Evolutionary conservation across 2,329 filamentous ascomycete species (phyloP), one percentile per base, ranked within the genome.

Genomic region (Xylariaceae sp.): DNA sequence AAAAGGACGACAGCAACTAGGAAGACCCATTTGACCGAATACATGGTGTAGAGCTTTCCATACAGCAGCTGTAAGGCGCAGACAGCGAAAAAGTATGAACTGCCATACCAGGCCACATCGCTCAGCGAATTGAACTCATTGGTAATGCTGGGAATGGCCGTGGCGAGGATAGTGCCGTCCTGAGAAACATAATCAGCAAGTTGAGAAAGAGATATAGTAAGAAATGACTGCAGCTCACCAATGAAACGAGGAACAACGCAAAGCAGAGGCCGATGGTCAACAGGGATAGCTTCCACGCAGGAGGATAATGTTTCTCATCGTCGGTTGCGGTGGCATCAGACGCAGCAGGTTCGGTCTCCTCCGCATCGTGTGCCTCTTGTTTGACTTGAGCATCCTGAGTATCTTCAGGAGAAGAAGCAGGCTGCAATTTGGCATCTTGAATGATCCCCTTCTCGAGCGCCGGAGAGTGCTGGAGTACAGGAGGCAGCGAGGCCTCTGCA

Each of bases 31-130:
- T 76, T 76, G 56, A 73, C 66, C 28, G 67, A 68, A 52, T 71
- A 69, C 39, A 74, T 75, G 12, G 72, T 75, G 60, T 77, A 78
- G 29, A 78, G 58, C 36, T 73, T 74, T 23, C 71, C 72, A 45
- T 67, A 73, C 5, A 71, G 56, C 3, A 74, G 64, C 45, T 76
- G 74, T 11, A 76, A 67, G 2, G 73, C 69, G 39, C 70, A 60
- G 26, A 68, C 64, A 26, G 74, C 73, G 45, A 78, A 67, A 49
- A 75, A 64, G 53, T 76, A 75, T 3, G 49, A 28, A 7, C 26
- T 8, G 4, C 21, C 48, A 21, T 58, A 58, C 55, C 55, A 58
- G n/a, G 6, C 55, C 16, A 58, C 44, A 24, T 58, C 55, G 2
- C 37, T 19, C 3, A 58, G 16, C 5, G 43, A 29, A 8, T 49